Evolutionary conservation across 176 grass and related monocot species (phyloP).

Genomic region (Lolium rigidum): DNA sequence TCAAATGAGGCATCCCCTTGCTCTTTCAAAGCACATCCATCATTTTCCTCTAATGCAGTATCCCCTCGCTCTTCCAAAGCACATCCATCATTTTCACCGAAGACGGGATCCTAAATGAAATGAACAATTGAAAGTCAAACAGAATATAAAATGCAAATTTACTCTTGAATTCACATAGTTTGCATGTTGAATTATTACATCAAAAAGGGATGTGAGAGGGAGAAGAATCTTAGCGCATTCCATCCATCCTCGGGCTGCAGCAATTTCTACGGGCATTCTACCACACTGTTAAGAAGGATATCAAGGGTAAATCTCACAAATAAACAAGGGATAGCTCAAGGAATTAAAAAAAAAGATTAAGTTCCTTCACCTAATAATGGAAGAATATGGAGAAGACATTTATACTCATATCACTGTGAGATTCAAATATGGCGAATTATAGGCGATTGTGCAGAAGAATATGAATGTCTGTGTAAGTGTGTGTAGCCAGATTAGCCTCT

Average conservation of each 20-base stretch:
- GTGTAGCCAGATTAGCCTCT: too few relatives aligned
- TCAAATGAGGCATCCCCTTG: too few relatives aligned
- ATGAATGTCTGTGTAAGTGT: too few relatives aligned
- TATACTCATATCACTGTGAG: not conserved
- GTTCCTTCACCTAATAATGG: not conserved
- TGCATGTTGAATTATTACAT: slow-evolving; percentile 29
- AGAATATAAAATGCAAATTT: not conserved
- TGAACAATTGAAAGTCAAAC: not conserved
- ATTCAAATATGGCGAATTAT: not conserved
- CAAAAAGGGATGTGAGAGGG: slow-evolving; percentile 13
- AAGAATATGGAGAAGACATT: not conserved
- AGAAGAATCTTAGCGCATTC: slow-evolving; percentile 30
- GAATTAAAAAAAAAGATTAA: too few relatives aligned
- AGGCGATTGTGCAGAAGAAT: too few relatives aligned
- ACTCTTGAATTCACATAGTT: not conserved
- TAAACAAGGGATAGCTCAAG: too few relatives aligned
- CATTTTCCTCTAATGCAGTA: not conserved
- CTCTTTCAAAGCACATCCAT: not conserved
- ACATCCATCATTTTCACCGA: not conserved
- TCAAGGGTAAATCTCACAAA: too few relatives aligned
- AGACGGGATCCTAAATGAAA: slow-evolving; percentile 18
- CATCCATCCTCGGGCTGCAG: slow-evolving; percentile 20
- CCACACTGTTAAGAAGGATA: slow-evolving; percentile 34
- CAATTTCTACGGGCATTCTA: slow-evolving; percentile 15
- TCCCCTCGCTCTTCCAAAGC: slow-evolving; percentile 18